Conservation (phyloP, 345 rosid genomes). For the Bretschneidera sinensis region DNA sequence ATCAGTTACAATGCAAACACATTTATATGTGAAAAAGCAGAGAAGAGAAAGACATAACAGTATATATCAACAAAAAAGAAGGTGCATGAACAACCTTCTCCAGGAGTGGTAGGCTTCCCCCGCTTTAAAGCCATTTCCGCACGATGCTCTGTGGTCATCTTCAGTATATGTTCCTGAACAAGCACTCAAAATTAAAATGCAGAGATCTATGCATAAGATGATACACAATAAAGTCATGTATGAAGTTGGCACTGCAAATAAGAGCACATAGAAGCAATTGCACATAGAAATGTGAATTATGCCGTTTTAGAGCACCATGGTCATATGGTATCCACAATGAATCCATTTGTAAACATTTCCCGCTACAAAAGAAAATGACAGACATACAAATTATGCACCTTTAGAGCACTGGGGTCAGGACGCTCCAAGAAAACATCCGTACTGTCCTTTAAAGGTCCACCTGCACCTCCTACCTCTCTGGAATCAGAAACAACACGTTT, state of each 20-base stretch:
- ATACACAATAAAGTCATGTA: no score
- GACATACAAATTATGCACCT: slow-evolving; percentile 33
- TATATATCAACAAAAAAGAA: background rate
- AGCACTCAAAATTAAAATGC: background rate
- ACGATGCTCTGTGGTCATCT: slow-evolving; percentile 77
- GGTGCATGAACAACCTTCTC: slow-evolving; percentile 46
- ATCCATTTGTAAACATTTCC: no score
- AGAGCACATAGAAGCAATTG: background rate
- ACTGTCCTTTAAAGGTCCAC: slow-evolving; percentile 33
- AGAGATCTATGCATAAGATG: no score
- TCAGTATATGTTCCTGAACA: slow-evolving; percentile 72
- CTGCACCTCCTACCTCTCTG: slow-evolving; percentile 50
- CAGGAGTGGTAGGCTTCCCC: slow-evolving; percentile 46
- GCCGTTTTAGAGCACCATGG: background rate
- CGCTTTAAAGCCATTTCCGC: slow-evolving; percentile 76
- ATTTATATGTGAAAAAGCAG: background rate
- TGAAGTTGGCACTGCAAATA: background rate
- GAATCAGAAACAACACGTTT: slow-evolving; percentile 5
- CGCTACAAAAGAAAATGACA: slow-evolving; percentile 3
- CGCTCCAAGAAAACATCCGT: slow-evolving; percentile 52
- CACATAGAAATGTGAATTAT: background rate
- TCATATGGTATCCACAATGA: background rate
- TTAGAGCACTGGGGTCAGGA: slow-evolving; percentile 62
- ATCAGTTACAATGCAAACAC: no score
- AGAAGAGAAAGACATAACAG: background rate